Percentiles rank a stretch among this genome's conserved stretches.
Evolutionary conservation across 331 rosid genomes (phyloP).

Genomic region (Erythrophleum ivorense): DNA sequence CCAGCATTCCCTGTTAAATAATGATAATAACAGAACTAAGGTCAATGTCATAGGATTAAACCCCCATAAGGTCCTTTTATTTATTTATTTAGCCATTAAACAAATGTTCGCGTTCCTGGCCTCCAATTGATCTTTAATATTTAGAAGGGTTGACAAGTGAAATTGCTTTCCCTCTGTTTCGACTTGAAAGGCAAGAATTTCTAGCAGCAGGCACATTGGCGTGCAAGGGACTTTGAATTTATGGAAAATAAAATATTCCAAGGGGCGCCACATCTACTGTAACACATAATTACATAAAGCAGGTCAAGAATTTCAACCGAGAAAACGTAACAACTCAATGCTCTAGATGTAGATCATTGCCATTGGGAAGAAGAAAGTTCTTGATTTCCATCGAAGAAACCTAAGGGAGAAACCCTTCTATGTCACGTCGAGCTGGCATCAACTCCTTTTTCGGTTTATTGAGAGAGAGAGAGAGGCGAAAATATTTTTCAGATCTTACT

Average conservation of each 20-base stretch:
- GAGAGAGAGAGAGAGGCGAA: background rate
- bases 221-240: slow-evolving; percentile 18
- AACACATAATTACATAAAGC: background rate
- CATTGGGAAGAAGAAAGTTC: background rate
- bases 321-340: slow-evolving; percentile 33
- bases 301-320: slow-evolving; percentile 17
- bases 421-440: background rate
- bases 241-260: slow-evolving; percentile 11
- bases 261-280: background rate
- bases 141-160: background rate
- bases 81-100: too few species aligned
- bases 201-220: slow-evolving; percentile 15
- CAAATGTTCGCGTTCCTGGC: background rate
- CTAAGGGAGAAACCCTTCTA: background rate
- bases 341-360: background rate
- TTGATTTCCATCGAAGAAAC: slow-evolving; percentile 6
- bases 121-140: background rate
- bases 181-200: slow-evolving; percentile 9
- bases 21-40: too few species aligned
- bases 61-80: too few species aligned
- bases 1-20: background rate
- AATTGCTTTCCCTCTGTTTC: background rate
- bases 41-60: background rate
- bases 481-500: background rate
- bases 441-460: background rate